phyloP scores from a whole-genome alignment of 2,329 filamentous ascomycete species.

The Chalara sp. region DNA sequence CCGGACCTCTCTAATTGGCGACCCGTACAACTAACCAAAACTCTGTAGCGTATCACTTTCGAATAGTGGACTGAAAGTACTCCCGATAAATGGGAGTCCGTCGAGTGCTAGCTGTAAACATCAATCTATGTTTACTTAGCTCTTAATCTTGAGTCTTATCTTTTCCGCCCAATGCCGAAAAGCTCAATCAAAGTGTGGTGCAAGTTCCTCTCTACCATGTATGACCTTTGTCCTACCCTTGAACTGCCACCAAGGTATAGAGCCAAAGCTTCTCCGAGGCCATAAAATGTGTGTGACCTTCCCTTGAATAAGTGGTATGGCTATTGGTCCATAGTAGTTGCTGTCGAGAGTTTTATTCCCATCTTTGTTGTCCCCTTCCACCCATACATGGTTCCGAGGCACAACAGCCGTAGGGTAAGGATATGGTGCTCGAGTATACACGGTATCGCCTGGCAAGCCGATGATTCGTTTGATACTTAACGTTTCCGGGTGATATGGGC shows the following conservation, averaged over 20 bases:
- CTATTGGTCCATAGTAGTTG: conserved; percentile 83
- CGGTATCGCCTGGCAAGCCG: conserved; percentile 70
- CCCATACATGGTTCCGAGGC: conserved; percentile 84
- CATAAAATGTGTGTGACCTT: conserved; percentile 66
- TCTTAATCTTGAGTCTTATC: no score
- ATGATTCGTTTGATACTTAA: conserved; percentile 77
- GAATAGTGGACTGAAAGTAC: no score
- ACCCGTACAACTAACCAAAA: no score
- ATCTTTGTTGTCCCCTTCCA: conserved; percentile 70
- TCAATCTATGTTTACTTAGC: no score
- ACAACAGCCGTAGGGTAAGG: conserved; percentile 52
- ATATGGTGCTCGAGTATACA: conserved; percentile 59
- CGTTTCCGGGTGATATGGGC: conserved; percentile 62
- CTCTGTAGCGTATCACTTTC: no score
- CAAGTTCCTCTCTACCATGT: conserved; percentile 15
- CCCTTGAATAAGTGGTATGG: conserved; percentile 67
- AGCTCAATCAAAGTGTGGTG: background rate
- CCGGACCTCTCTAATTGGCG: no score
- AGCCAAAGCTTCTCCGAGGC: conserved; percentile 54
- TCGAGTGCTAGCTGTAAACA: no score
- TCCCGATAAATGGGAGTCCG: no score
- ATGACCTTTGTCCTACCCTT: conserved; percentile 35
- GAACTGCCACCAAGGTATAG: conserved; percentile 50
- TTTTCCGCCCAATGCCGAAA: no score
- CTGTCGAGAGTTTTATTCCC: conserved; percentile 70